These are phyloP conservation scores for Durio zibethinus DNA, from an alignment of 345 rosid species.

Conservation along the genomic window DNA sequence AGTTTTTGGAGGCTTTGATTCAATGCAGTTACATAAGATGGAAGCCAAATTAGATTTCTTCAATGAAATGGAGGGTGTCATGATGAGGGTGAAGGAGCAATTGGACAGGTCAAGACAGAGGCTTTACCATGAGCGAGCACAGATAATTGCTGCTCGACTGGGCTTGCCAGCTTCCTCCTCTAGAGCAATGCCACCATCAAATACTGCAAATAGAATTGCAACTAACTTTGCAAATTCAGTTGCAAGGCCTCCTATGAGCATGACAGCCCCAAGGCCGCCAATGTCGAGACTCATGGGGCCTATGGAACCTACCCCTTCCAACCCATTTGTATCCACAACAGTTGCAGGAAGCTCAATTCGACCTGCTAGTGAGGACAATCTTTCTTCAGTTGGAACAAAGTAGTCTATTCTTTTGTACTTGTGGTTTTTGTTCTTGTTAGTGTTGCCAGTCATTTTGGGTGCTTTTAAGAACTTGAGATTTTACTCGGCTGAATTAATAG, in stretches of 20 bases:
- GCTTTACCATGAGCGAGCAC: constrained; percentile 85
- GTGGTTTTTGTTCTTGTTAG: not conserved
- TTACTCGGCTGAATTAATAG: not conserved
- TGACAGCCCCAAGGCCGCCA: constrained; percentile 64
- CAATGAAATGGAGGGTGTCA: constrained; percentile 68
- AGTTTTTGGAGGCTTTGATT: constrained; percentile 10
- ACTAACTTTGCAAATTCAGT: constrained; percentile 51
- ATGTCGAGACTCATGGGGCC: constrained; percentile 58
- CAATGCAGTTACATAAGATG: constrained; percentile 73
- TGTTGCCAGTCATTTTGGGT: not conserved
- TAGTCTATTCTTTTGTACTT: not conserved
- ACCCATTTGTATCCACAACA: constrained; percentile 43
- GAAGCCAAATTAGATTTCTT: constrained; percentile 76
- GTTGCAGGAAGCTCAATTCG: constrained; percentile 50
- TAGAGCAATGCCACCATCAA: constrained; percentile 45
- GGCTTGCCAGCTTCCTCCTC: constrained; percentile 66
- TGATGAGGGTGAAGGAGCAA: constrained; percentile 73
- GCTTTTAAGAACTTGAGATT: not conserved
- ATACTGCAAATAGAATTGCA: constrained; percentile 72
- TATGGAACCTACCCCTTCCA: constrained; percentile 38
- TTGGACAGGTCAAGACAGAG: constrained; percentile 83
- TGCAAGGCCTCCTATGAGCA: constrained; percentile 64
- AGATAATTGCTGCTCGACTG: constrained; percentile 87
- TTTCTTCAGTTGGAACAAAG: constrained; percentile 33
- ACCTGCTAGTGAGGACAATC: constrained; percentile 40